Evolutionary conservation across 2,329 filamentous ascomycete species (phyloP).

Genomic region (Stagonosporopsis rhizophila): DNA sequence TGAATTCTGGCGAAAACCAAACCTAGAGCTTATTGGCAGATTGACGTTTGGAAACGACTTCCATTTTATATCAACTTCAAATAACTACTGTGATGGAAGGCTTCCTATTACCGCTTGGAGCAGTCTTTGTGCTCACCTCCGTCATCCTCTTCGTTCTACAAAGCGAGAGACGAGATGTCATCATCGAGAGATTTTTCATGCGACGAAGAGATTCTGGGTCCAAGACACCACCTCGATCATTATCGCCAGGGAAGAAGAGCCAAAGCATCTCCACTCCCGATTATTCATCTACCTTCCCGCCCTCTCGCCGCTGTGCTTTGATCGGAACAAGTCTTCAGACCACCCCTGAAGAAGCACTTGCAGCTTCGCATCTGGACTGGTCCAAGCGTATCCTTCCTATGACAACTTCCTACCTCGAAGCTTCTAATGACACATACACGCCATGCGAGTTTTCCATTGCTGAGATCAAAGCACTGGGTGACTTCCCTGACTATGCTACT

Average conservation of each 20-base stretch:
- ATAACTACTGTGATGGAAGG: slow-evolving; percentile 27
- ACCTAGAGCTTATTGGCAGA: too few relatives aligned
- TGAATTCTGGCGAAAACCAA: too few relatives aligned
- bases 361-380: not conserved
- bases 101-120: slow-evolving; percentile 38
- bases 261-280: slow-evolving; percentile 20
- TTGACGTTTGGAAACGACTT: too few relatives aligned
- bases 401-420: slow-evolving; percentile 36
- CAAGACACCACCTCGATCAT: slow-evolving; percentile 60
- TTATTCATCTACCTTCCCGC: slow-evolving; percentile 61
- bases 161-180: slow-evolving; percentile 48
- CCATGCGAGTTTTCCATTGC: slow-evolving; percentile 73
- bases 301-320: slow-evolving; percentile 54
- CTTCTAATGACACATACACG: slow-evolving; percentile 56
- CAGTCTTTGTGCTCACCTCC: slow-evolving; percentile 40
- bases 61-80: not conserved
- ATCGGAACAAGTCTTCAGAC: slow-evolving; percentile 32
- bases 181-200: slow-evolving; percentile 52
- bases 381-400: slow-evolving; percentile 34
- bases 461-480: slow-evolving; percentile 73
- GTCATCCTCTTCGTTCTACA: slow-evolving; percentile 37
- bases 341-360: too few relatives aligned
- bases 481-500: slow-evolving; percentile 80
- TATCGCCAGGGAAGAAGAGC: slow-evolving; percentile 57
- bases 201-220: slow-evolving; percentile 56